phyloP scores from a whole-genome alignment of 805 yeast species.

The Blastobotrys americana region DNA sequence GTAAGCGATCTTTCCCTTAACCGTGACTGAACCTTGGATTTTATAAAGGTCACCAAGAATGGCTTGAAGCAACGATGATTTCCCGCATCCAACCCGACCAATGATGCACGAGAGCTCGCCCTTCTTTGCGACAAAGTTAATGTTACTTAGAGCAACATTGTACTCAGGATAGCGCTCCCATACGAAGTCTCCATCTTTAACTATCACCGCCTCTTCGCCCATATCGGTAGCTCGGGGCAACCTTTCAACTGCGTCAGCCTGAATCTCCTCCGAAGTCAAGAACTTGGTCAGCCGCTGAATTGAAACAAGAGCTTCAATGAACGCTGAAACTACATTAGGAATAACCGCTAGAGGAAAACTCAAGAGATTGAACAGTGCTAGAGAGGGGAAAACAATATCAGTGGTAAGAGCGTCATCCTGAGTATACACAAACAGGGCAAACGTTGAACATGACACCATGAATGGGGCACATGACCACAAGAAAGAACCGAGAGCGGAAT shows the following conservation, averaged over 20 bases:
- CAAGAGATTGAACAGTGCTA: constrained; percentile 61
- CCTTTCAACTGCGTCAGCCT: constrained; percentile 62
- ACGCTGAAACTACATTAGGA: constrained; percentile 80
- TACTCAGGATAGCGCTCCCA: constrained; percentile 60
- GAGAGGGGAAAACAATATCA: constrained; percentile 73
- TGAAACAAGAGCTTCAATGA: constrained; percentile 74
- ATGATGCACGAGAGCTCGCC: constrained; percentile 82
- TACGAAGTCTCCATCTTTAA: constrained; percentile 33
- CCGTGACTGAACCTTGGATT: constrained; percentile 60
- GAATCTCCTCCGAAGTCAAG: constrained; percentile 66
- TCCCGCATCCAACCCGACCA: constrained; percentile 88
- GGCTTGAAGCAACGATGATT: constrained; percentile 74
- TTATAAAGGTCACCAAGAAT: constrained; percentile 77
- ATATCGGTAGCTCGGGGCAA: constrained; percentile 43
- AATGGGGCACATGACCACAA: constrained; percentile 86
- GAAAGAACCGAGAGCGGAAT: constrained; percentile 83
- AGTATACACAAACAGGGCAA: constrained; percentile 67
- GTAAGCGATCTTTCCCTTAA: constrained; percentile 77
- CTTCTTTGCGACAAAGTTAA: constrained; percentile 61
- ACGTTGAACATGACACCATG: constrained; percentile 85
- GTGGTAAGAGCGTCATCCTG: constrained; percentile 68
- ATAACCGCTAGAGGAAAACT: constrained; percentile 87
- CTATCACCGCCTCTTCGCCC: constrained; percentile 54
- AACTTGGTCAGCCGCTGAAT: constrained; percentile 57
- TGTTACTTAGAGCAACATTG: constrained; percentile 51